phyloP scores from a whole-genome alignment of 2,329 filamentous ascomycete genomes.

The Pseudogymnoascus sp. region DNA sequence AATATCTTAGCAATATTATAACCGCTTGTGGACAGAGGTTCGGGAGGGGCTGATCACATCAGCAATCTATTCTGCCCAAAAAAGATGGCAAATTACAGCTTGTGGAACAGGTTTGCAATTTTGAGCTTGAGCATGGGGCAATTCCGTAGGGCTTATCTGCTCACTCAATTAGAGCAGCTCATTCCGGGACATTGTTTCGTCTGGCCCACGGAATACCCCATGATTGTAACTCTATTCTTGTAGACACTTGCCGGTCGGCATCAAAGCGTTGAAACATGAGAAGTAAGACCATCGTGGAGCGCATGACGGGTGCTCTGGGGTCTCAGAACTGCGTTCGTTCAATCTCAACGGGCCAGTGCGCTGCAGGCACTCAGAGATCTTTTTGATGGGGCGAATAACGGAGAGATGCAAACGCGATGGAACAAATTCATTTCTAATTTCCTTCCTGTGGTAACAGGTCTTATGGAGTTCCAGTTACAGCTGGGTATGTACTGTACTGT shows the following conservation, averaged over 20 bases:
- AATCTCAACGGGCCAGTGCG: constrained; percentile 7
- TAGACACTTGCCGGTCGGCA: background rate
- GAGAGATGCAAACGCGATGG: constrained; percentile 3
- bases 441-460: background rate
- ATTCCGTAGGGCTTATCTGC: constrained; percentile 1
- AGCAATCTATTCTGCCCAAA: background rate
- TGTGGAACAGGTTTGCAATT: background rate
- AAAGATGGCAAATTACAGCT: background rate
- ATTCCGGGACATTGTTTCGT: constrained; percentile 10
- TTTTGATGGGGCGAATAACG: constrained; percentile 1
- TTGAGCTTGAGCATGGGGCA: constrained; percentile 6
- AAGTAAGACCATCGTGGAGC: constrained; percentile 6
- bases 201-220: constrained; percentile 4
- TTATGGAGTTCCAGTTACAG: background rate
- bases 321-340: constrained; percentile 4
- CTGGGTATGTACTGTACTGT: background rate
- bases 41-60: background rate
- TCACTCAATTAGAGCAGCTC: background rate
- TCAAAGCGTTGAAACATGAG: constrained; percentile 9
- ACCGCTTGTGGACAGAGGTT: background rate
- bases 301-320: constrained; percentile 1
- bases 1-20: background rate
- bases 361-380: background rate
- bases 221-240: constrained; percentile 7
- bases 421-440: background rate